These are phyloP conservation scores for Phytophthora palmivora DNA, from an alignment of 352 stramenopile species.

Conservation along the genomic window DNA sequence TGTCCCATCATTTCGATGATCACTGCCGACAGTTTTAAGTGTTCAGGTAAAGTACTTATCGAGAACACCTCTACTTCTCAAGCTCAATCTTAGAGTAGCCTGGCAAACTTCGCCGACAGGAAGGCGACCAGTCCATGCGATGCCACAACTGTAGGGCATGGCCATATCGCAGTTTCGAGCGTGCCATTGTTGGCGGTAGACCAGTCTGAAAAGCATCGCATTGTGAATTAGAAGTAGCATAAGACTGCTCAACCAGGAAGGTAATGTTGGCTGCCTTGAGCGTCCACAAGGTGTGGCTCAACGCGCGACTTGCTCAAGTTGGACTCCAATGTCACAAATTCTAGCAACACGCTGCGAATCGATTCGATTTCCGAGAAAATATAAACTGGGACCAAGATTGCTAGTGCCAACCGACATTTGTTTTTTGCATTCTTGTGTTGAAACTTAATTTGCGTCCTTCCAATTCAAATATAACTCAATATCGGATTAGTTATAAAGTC, in stretches of 20 bases:
- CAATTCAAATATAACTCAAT: neutral
- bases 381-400: neutral
- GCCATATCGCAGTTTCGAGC: slow-evolving; percentile 9
- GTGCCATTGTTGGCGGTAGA: slow-evolving; percentile 5
- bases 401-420: neutral
- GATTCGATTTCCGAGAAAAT: neutral
- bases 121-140: neutral
- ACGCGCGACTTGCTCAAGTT: neutral
- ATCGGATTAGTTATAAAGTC: neutral
- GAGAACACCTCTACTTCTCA: neutral
- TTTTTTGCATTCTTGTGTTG: neutral
- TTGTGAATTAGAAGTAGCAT: neutral
- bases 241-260: neutral
- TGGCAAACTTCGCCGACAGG: neutral
- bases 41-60: neutral
- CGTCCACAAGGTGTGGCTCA: slow-evolving; percentile 12
- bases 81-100: neutral
- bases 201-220: neutral
- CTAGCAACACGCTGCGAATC: neutral
- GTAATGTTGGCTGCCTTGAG: slow-evolving; percentile 6
- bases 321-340: neutral
- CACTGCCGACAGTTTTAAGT: neutral
- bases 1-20: too few species aligned
- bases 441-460: neutral
- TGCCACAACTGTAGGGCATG: slow-evolving; percentile 1